Evolutionary conservation across 1,284 basidiomycete species (phyloP).

Genomic region (Clitocybe nebularis): DNA sequence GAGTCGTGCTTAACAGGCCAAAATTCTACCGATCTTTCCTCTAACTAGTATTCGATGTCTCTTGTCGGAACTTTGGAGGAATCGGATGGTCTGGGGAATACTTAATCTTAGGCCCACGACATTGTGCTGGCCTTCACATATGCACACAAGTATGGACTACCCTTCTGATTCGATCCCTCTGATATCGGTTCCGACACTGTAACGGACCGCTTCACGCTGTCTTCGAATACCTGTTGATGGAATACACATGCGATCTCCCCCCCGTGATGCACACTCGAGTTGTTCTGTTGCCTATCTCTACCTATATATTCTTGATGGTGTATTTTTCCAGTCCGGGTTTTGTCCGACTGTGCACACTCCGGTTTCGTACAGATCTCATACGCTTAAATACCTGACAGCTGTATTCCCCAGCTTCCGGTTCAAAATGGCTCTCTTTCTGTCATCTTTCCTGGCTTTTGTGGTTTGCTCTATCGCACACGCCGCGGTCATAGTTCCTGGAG

Average conservation of each 20-base stretch:
- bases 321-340: constrained; percentile 10
- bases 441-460: constrained; percentile 9
- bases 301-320: no score
- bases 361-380: neutral
- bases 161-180: no score
- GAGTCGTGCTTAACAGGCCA: no score
- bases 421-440: constrained; percentile 16
- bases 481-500: constrained; percentile 56
- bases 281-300: no score
- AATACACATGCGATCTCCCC: neutral
- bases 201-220: constrained; percentile 7
- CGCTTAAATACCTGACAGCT: constrained; percentile 6
- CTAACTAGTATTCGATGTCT: neutral
- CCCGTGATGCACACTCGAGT: neutral
- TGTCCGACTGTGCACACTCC: constrained; percentile 6
- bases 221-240: constrained; percentile 1
- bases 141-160: no score
- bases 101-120: no score
- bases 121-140: no score
- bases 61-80: no score
- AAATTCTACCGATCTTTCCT: neutral
- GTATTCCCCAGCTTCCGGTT: neutral
- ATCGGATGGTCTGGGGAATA: no score
- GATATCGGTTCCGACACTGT: no score
- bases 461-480: constrained; percentile 20